Percentiles rank a stretch among this genome's conserved stretches.
phyloP scores from a whole-genome alignment of 177 flowering plant genomes.

The Vitis hybrid region DNA sequence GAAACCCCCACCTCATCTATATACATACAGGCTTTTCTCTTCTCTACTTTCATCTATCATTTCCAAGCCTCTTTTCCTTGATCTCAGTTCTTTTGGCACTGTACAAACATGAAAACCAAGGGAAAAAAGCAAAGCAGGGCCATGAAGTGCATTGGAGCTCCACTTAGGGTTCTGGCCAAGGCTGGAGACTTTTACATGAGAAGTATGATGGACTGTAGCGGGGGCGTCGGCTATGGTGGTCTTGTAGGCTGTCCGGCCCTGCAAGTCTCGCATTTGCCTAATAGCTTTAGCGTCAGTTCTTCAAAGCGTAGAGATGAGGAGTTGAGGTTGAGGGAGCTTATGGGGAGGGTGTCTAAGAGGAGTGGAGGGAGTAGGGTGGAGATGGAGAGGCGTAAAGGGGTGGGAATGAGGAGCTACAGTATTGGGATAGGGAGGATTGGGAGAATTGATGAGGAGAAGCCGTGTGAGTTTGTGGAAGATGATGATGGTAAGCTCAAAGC shows the following conservation, averaged over 20 bases:
- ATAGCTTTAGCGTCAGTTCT: conserved; percentile 33
- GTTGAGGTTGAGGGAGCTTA: conserved; percentile 27
- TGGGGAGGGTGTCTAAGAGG: conserved; percentile 33
- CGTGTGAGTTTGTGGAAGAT: conserved; percentile 24
- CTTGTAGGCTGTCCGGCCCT: conserved; percentile 1
- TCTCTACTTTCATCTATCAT: too few species aligned
- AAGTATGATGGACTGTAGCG: conserved; percentile 9
- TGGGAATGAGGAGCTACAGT: conserved; percentile 20
- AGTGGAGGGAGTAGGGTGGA: background rate
- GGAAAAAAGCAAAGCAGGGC: background rate
- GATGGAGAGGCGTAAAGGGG: background rate
- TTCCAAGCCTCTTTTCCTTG: too few species aligned
- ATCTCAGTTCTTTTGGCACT: too few species aligned
- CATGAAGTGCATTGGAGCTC: background rate
- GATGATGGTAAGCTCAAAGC: background rate
- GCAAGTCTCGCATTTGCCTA: conserved; percentile 9
- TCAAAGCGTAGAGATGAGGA: conserved; percentile 33
- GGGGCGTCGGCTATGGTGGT: conserved; percentile 7
- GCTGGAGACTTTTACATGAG: conserved; percentile 11
- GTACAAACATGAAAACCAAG: background rate
- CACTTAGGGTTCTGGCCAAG: conserved; percentile 6
- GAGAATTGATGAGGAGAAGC: conserved; percentile 30
- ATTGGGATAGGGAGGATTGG: conserved; percentile 30
- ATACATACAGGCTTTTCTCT: too few species aligned
- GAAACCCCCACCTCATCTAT: too few species aligned